phyloP scores from a whole-genome alignment of 371 early-diverging fungal species.

The Mucor irregularis region DNA sequence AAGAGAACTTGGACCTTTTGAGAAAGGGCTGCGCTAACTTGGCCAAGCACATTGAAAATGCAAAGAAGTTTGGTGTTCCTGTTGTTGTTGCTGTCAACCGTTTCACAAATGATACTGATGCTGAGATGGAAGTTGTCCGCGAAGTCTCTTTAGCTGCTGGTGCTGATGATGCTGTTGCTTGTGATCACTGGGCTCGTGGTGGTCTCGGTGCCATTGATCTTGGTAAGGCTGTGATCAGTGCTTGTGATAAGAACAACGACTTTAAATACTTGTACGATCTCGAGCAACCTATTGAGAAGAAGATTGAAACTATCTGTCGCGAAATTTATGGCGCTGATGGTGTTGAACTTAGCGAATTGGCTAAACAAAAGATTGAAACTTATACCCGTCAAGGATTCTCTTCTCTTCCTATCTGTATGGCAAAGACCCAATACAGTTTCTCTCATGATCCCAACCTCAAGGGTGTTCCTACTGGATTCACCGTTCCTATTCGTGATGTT shows the following conservation, averaged over 20 bases:
- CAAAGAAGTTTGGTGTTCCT: conserved; percentile 84
- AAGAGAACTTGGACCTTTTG: conserved; percentile 84
- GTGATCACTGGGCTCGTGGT: conserved; percentile 93
- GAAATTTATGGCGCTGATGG: conserved; percentile 95
- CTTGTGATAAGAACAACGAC: conserved; percentile 58
- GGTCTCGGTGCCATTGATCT: conserved; percentile 89
- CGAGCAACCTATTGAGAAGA: conserved; percentile 73
- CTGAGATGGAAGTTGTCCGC: conserved; percentile 84
- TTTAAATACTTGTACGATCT: conserved; percentile 90
- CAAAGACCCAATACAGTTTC: conserved; percentile 94
- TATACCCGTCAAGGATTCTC: conserved; percentile 86
- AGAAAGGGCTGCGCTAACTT: conserved; percentile 85
- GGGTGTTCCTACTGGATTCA: conserved; percentile 92
- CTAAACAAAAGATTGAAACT: conserved; percentile 78
- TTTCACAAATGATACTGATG: conserved; percentile 86
- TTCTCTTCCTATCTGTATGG: conserved; percentile 95
- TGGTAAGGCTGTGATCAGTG: conserved; percentile 81
- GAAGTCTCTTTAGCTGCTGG: conserved; percentile 78
- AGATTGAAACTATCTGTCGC: conserved; percentile 89
- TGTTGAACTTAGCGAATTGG: conserved; percentile 78
- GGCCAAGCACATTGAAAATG: conserved; percentile 88
- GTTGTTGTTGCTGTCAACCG: conserved; percentile 95
- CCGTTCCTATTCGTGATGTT: conserved; percentile 92
- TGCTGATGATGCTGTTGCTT: conserved; percentile 82
- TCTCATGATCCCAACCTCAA: conserved; percentile 90